Evolutionary conservation across 495 filamentous ascomycete genomes (phyloP).

Genomic region (Glutinoglossum americanum): DNA sequence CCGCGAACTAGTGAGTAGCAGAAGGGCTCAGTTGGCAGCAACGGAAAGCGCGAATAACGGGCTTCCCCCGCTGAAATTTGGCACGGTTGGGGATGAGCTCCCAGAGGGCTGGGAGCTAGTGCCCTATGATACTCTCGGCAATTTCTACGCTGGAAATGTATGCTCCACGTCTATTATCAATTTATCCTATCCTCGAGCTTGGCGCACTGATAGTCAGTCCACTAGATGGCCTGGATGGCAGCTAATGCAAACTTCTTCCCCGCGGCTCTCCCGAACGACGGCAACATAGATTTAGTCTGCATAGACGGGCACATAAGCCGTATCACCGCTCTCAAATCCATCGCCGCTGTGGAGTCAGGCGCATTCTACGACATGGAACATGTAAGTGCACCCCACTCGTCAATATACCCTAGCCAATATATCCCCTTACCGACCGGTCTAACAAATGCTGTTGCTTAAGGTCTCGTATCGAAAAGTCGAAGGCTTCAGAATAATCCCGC

Average conservation of each 20-base stretch:
- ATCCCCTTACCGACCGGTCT: not conserved
- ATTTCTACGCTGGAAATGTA: conserved; percentile 75
- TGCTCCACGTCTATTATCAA: not conserved
- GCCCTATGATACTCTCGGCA: conserved; percentile 57
- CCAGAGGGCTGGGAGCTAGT: conserved; percentile 53
- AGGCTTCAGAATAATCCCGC: conserved; percentile 63
- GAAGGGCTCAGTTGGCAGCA: not conserved
- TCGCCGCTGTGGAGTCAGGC: conserved; percentile 47
- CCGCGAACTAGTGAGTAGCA: not conserved
- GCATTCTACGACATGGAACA: conserved; percentile 58
- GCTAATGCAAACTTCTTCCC: conserved; percentile 77
- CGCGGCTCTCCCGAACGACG: conserved; percentile 64
- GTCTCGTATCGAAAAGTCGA: conserved; percentile 47
- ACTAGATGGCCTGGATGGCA: conserved; percentile 64
- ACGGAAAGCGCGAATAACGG: conserved; percentile 19
- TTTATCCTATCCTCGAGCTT: not conserved
- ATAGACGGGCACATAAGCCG: conserved; percentile 55
- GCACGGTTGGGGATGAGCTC: conserved; percentile 53
- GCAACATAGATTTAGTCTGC: conserved; percentile 63
- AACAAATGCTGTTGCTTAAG: not conserved
- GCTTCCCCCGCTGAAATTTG: conserved; percentile 55
- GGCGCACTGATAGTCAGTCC: conserved; percentile 4
- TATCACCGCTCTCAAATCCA: conserved; percentile 35
- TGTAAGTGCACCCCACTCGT: conserved; percentile 8
- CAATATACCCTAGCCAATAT: not conserved